A percentile compares a stretch with the other conserved stretches of the same genome.
phyloP scores from a whole-genome alignment of 176 grass and related monocot species.

The Oryza australiensis region DNA sequence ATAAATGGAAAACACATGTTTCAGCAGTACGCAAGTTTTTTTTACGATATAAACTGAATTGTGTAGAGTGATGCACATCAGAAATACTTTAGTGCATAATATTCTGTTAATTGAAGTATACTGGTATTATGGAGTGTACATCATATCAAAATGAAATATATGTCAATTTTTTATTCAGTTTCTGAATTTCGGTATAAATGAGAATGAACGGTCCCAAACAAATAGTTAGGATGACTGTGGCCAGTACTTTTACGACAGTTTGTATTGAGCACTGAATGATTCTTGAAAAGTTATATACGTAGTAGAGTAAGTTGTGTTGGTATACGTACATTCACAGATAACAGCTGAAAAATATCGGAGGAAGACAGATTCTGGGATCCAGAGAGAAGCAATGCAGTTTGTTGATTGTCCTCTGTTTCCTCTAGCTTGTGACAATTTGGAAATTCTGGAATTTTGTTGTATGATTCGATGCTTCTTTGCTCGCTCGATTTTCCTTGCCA shows the following conservation, averaged over 20 bases:
- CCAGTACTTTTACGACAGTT: neutral
- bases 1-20: neutral
- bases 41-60: neutral
- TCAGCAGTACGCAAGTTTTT: neutral
- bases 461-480: slow-evolving; percentile 20
- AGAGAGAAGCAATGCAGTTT: slow-evolving; percentile 27
- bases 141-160: neutral
- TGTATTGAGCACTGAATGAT: neutral
- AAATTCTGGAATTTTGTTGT: slow-evolving; percentile 19
- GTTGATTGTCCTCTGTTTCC: slow-evolving; percentile 23
- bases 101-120: neutral
- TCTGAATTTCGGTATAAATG: slow-evolving; percentile 1
- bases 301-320: neutral
- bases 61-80: neutral
- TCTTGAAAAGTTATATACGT: neutral
- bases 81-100: neutral
- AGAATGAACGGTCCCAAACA: neutral
- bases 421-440: slow-evolving; percentile 31
- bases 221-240: neutral
- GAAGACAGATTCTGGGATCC: slow-evolving; percentile 47
- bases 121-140: neutral
- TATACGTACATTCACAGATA: slow-evolving; percentile 48
- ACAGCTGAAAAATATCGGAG: slow-evolving; percentile 45
- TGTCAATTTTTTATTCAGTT: neutral
- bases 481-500: slow-evolving; percentile 22